Base-by-base conservation (phyloP, 495 filamentous ascomycete species). In the Trichodelitschia bisporula region DNA sequence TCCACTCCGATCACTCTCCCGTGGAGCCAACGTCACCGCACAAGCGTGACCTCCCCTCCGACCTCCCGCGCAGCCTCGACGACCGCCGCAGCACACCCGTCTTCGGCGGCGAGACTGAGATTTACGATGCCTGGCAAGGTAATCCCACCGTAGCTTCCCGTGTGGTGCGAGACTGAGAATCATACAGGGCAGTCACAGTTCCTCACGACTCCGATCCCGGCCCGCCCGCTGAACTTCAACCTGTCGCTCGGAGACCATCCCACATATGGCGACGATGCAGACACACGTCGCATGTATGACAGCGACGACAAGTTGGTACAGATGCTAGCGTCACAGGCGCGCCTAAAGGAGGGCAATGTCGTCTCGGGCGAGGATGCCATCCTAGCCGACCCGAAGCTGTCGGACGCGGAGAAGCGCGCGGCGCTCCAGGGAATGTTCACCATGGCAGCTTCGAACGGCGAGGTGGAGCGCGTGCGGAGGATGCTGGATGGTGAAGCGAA, bases 91-190 rank as follows among this genome's bases (percentile, higher is more conserved):
- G 60, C 37, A 61, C 74, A 16, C 63, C 62, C 4, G 47, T 50
- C 3, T 56, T 38, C 32, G 57, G 52, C 19, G 56, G 51, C 28
- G 84, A 93, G 57, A 90, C 80, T 15, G 83, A 95, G 62, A 76
- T 92, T 57, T 95, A 95, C 48, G 86, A 97, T 63, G 89, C 77
- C 35, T 97, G 86, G 86, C 80, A 92, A 72, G 84, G 84, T 92
- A 48, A 15, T 35, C 34, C 13, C 10, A n/a, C n/a, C n/a, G n/a
- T n/a, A n/a, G n/a, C n/a, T n/a, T n/a, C n/a, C n/a, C n/a, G n/a
- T n/a, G n/a, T n/a, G n/a, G n/a, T n/a, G n/a, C n/a, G n/a, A n/a
- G n/a, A n/a, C n/a, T n/a, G n/a, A n/a, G 4, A 21, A 9, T 15
- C 20, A 20, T 28, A 10, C 44, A 95, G 84, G 86, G 29, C 78